These are phyloP conservation scores for Xylariales sp. DNA, from an alignment of 2,329 filamentous ascomycete species.

Conservation along the genomic window DNA sequence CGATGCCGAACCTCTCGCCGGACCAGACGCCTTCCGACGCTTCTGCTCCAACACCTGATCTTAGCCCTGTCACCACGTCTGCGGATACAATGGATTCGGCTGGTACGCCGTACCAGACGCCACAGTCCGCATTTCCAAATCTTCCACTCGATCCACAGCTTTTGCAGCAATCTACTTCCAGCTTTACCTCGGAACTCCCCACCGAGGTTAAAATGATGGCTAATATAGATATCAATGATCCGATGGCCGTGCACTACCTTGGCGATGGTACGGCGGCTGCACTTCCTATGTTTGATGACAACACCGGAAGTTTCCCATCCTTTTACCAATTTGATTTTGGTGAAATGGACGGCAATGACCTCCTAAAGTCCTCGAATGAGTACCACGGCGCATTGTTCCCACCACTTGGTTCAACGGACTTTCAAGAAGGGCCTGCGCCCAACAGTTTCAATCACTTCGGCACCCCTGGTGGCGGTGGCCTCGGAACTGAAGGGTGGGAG, in stretches of 20 bases:
- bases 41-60: slow-evolving; percentile 43
- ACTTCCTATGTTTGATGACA: slow-evolving; percentile 42
- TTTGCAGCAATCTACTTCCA: slow-evolving; percentile 48
- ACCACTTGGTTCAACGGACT: slow-evolving; percentile 35
- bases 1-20: slow-evolving; percentile 32
- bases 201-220: slow-evolving; percentile 57
- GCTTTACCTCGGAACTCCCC: slow-evolving; percentile 57
- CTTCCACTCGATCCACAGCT: slow-evolving; percentile 46
- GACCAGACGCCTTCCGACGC: slow-evolving; percentile 33
- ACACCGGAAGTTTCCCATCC: slow-evolving; percentile 22
- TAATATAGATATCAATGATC: slow-evolving; percentile 49
- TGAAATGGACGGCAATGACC: slow-evolving; percentile 1
- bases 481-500: slow-evolving; percentile 45
- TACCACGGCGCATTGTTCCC: slow-evolving; percentile 35
- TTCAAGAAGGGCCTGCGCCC: slow-evolving; percentile 24
- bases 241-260: slow-evolving; percentile 48
- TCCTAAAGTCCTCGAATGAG: slow-evolving; percentile 15
- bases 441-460: slow-evolving; percentile 39
- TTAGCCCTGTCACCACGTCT: slow-evolving; percentile 44
- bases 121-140: slow-evolving; percentile 42
- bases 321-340: slow-evolving; percentile 10
- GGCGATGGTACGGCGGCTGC: slow-evolving; percentile 39
- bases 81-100: slow-evolving; percentile 41
- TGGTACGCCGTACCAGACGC: slow-evolving; percentile 45
- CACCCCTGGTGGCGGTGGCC: slow-evolving; percentile 40